Base-by-base conservation (phyloP, 2,329 filamentous ascomycete genomes). In the Helminthosporium solani region DNA sequence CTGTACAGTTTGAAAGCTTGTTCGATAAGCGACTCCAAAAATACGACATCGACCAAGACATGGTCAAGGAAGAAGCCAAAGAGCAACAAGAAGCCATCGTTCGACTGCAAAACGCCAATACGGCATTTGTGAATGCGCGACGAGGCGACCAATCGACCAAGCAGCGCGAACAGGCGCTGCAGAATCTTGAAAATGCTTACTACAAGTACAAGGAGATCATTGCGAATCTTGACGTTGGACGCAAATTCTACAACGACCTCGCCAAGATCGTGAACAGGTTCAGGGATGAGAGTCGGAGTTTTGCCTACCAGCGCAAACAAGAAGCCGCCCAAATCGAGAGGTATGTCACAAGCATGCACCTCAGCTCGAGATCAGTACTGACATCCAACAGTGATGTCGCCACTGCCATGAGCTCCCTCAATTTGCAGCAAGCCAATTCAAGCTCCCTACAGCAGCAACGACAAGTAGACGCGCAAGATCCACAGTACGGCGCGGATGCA, bases 181-280 rank as follows among this genome's bases (percentile, higher is more conserved):
- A 99, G 70, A 84, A 81, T 51, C 76, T 99, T 8, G 92, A 97
- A 68, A 90, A 88, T 53, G 92, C 90, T 0, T 97, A 95, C 67
- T 84, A 90, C 70, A 95, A 92, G 72, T 97, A 97, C 75, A 96
- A 96, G 72, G 92, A 99, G 68, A 89, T 97, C 46, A 84, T 96
- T 46, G 88, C 83, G 54, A 96, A 97, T 64, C 78, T 96, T 2
- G 92, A 97, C 55, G 88, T 87, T 0, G 94, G 90, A 0, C 79
- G 92, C 42, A 96, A 94, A 67, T 99, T 99, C 67, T 99, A 97
- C 75, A 99, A 99, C 58, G 91, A 97, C 63, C 78, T 99, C 3
- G 88, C 87, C 37, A 88, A 87, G 70, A 90, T 97, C 52, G 88
- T 96, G 1, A 86, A 84, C 30, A 79, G 85, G 8, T 97, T 96